phyloP scores from a whole-genome alignment of 1,284 basidiomycete genomes.

The Leccinum griseonigrum region DNA sequence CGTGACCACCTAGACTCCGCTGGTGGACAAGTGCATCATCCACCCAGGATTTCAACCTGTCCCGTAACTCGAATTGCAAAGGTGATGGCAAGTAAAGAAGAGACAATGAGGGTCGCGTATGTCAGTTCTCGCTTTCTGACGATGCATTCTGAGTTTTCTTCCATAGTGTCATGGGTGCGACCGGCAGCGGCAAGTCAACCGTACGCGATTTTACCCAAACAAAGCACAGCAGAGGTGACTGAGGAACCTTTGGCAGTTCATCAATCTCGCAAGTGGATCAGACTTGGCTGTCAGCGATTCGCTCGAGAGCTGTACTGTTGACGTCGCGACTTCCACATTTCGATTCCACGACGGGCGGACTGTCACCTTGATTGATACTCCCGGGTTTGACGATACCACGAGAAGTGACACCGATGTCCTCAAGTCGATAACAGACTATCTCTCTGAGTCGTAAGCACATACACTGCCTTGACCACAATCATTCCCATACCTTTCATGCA shows the following conservation, averaged over 20 bases:
- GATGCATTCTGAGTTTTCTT: constrained; percentile 5
- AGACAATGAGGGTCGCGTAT: constrained; percentile 27
- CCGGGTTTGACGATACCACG: constrained; percentile 40
- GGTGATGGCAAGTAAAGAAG: constrained; percentile 21
- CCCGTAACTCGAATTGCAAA: background rate
- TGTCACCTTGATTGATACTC: constrained; percentile 36
- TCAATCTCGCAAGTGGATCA: constrained; percentile 34
- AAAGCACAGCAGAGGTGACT: background rate
- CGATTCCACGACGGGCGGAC: constrained; percentile 18
- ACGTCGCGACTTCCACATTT: constrained; percentile 30
- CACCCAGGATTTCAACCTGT: background rate
- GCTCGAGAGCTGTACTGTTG: constrained; percentile 35
- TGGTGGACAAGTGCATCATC: background rate
- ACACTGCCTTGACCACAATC: background rate
- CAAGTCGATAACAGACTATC: constrained; percentile 30
- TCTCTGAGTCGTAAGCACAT: constrained; percentile 29
- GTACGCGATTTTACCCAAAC: constrained; percentile 24
- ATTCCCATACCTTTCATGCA: constrained; percentile 14
- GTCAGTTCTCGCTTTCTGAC: constrained; percentile 1
- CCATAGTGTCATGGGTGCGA: constrained; percentile 42
- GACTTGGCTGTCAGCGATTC: constrained; percentile 29
- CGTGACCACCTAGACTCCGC: background rate
- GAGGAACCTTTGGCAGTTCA: constrained; percentile 22
- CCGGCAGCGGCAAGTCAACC: constrained; percentile 44
- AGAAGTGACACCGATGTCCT: constrained; percentile 37